phyloP scores from a whole-genome alignment of 164 flowering plant species.

The Santalum album region DNA sequence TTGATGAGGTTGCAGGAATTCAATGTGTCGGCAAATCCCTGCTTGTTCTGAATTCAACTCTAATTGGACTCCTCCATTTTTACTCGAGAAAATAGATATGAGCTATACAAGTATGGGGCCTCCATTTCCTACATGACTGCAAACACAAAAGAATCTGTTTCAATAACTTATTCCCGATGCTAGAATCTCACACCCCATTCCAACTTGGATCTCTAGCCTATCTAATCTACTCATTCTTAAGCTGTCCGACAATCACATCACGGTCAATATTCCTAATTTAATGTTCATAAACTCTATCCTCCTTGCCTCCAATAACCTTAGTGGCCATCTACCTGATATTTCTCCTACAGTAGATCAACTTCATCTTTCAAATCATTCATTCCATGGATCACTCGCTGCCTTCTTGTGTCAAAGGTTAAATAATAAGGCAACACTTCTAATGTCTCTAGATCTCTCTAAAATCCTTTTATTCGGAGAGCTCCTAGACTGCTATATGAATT shows the following conservation, averaged over 20 bases:
- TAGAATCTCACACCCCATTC: conserved; percentile 5
- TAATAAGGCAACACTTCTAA: background rate
- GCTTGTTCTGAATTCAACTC: background rate
- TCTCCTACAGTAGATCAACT: too few relatives aligned
- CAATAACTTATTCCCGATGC: background rate
- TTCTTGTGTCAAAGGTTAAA: background rate
- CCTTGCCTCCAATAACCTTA: background rate
- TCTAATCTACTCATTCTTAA: background rate
- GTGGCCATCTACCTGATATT: too few relatives aligned
- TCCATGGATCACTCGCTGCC: background rate
- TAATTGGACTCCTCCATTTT: conserved; percentile 12
- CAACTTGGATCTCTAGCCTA: conserved; percentile 11
- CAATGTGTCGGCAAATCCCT: background rate
- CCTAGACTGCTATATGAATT: conserved; percentile 8
- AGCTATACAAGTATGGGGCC: too few relatives aligned
- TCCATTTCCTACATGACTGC: too few relatives aligned
- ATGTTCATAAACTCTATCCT: too few relatives aligned
- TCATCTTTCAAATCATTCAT: background rate
- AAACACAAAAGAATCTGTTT: background rate
- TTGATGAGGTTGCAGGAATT: background rate
- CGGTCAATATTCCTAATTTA: background rate
- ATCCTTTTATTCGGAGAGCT: conserved; percentile 19
- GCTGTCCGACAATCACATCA: conserved; percentile 6
- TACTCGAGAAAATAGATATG: background rate
- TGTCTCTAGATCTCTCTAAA: conserved; percentile 10